Evolutionary conservation across 192 early-diverging fungal genomes (phyloP).

Genomic region (Coemansia umbellata): DNA sequence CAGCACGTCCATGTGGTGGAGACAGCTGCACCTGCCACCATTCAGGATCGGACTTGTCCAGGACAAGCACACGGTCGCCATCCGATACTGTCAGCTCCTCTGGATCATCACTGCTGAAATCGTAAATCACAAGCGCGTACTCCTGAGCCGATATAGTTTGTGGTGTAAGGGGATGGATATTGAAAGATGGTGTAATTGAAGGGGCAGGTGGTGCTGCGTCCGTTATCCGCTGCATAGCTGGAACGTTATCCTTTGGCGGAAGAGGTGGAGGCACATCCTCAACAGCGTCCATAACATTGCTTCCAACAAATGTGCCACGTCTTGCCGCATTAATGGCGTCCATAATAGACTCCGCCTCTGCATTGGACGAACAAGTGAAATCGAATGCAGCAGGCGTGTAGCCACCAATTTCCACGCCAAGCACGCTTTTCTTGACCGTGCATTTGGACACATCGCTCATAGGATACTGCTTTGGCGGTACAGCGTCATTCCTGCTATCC

Average conservation of each 20-base stretch:
- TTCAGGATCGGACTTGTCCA: slow-evolving; percentile 79
- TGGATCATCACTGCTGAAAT: slow-evolving; percentile 75
- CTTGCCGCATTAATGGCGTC: slow-evolving; percentile 60
- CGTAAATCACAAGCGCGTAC: slow-evolving; percentile 63
- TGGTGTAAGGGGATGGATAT: background rate
- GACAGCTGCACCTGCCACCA: slow-evolving; percentile 83
- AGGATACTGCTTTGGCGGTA: slow-evolving; percentile 41
- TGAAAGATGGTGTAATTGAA: background rate
- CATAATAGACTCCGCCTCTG: slow-evolving; percentile 63
- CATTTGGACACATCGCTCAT: slow-evolving; percentile 60
- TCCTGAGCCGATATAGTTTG: slow-evolving; percentile 5
- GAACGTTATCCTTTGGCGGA: slow-evolving; percentile 20
- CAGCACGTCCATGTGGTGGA: slow-evolving; percentile 53
- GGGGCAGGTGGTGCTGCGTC: background rate
- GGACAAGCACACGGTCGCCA: slow-evolving; percentile 76
- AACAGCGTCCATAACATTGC: slow-evolving; percentile 13
- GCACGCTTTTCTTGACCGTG: slow-evolving; percentile 59
- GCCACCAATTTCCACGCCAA: slow-evolving; percentile 62
- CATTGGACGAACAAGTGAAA: slow-evolving; percentile 59
- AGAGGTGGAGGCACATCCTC: slow-evolving; percentile 11
- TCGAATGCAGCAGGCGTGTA: slow-evolving; percentile 55
- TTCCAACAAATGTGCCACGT: slow-evolving; percentile 50
- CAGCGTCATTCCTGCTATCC: slow-evolving; percentile 53
- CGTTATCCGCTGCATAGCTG: background rate
- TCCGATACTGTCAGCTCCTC: slow-evolving; percentile 87